Evolutionary conservation across 2,329 filamentous ascomycete species (phyloP).

Genomic region (Aspergillus phoenicis): DNA sequence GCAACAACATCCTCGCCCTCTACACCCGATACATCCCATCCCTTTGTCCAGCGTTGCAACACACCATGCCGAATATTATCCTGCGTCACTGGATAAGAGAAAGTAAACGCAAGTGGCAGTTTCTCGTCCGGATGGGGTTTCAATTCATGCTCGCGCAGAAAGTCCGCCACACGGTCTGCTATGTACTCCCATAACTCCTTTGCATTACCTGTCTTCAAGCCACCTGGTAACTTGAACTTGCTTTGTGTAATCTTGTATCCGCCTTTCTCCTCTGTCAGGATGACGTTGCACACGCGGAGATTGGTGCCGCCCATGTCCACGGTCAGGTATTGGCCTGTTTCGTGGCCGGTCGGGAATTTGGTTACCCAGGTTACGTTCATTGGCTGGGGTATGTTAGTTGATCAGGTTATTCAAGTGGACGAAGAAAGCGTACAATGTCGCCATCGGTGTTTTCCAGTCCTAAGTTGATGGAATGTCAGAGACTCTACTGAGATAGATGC

Average conservation of each 20-base stretch:
- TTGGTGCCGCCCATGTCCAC: conserved; percentile 93
- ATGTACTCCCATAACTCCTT: conserved; percentile 87
- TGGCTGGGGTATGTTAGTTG: conserved; percentile 45
- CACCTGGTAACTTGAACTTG: conserved; percentile 82
- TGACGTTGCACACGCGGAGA: conserved; percentile 83
- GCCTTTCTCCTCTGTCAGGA: conserved; percentile 73
- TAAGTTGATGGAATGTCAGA: neutral
- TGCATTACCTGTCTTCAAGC: conserved; percentile 74
- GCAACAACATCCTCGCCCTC: conserved; percentile 83
- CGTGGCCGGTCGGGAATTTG: conserved; percentile 74
- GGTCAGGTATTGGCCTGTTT: conserved; percentile 78
- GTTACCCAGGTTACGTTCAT: conserved; percentile 95
- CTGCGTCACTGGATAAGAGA: conserved; percentile 85
- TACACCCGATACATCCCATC: conserved; percentile 84
- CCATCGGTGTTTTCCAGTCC: neutral
- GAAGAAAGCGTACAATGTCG: neutral
- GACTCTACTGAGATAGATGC: no score
- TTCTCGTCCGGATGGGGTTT: conserved; percentile 53
- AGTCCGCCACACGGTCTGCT: conserved; percentile 77
- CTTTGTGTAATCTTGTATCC: conserved; percentile 84
- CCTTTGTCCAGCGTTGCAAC: conserved; percentile 88
- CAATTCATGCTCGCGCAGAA: conserved; percentile 69
- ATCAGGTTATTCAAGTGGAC: neutral
- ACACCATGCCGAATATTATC: conserved; percentile 82
- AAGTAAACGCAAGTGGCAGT: conserved; percentile 81